phyloP scores from a whole-genome alignment of 2,329 filamentous ascomycete species.

The Neonectria magnoliae region DNA sequence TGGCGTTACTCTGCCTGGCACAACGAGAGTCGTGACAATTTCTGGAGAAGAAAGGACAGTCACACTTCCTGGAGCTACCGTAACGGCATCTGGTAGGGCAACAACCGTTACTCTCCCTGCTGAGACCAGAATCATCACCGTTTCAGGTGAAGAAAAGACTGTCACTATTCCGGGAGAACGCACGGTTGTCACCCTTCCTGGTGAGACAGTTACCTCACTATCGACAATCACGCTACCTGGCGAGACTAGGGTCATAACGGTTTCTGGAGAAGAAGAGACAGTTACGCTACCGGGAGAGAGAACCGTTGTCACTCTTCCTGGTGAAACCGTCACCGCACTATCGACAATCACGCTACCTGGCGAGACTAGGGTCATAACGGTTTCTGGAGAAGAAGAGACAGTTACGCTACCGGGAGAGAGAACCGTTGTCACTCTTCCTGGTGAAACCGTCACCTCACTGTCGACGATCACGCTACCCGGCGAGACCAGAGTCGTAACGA shows the following conservation, averaged over 20 bases:
- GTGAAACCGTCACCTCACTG: background rate
- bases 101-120: constrained; percentile 5
- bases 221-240: background rate
- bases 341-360: constrained; percentile 18
- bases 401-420: constrained; percentile 14
- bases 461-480: background rate
- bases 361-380: constrained; percentile 20
- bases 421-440: background rate
- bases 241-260: constrained; percentile 2
- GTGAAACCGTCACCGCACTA: background rate
- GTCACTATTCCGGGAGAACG: constrained; percentile 7
- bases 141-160: background rate
- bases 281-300: constrained; percentile 7
- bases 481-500: background rate
- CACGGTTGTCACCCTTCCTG: constrained; percentile 6
- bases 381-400: constrained; percentile 26
- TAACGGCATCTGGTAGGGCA: background rate
- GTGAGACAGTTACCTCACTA: background rate
- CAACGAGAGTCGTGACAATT: background rate
- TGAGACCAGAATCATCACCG: background rate
- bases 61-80: background rate
- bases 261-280: constrained; percentile 1
- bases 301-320: background rate
- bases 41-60: background rate
- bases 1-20: background rate